Base-by-base conservation (phyloP, 768 basidiomycete genomes). In the Trametes villosa region DNA sequence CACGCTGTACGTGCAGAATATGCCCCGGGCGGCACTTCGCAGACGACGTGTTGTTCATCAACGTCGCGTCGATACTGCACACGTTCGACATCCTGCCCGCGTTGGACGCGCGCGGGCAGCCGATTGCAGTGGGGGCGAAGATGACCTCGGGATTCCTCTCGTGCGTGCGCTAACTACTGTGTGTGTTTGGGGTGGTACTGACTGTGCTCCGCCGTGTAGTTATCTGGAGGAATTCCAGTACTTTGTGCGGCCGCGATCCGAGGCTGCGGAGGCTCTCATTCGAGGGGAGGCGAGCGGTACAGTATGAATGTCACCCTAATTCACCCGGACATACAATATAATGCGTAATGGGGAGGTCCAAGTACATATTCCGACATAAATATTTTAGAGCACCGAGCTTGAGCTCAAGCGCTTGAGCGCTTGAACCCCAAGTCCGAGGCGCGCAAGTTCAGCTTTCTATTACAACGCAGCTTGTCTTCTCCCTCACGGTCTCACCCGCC, bases 1-100 rank as follows among this genome's bases (percentile, higher is more conserved):
- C 13, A 18, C 2, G 27, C 29, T 17, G 36, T 9, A 11, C 31
- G 7, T 26, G 13, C 38, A 60, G 65, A 38, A 61, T 65, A 9
- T 67, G 66, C 47, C 63, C 66, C 12, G 66, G 66, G 15, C 49
- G 60, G 22, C 31, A 62, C 29, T 63, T 67, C n/a, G 64, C 55
- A 2, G 34, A 53, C 6, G 45, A 40, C 11, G 34, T 53, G 20
- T 53, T 67, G 11, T 67, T 64, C 54, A 58, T 67, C 31, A 47
- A 36, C 44, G 26, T 67, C 20, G 59, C 63, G 3, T 60, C 50
- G 17, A n/a, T 64, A 2, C 46, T 67, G 22, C 62, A 63, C 24
- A 55, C 57, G 6, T 67, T 61, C 49, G 56, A 64, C 30, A 57
- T 66, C 33, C 9, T 22, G 3, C 52, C 54, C 2, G 58, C 59